Evolutionary conservation across 2,329 filamentous ascomycete genomes (phyloP), one percentile per base, ranked within the genome.

Genomic region (Aspergillus ibericus): DNA sequence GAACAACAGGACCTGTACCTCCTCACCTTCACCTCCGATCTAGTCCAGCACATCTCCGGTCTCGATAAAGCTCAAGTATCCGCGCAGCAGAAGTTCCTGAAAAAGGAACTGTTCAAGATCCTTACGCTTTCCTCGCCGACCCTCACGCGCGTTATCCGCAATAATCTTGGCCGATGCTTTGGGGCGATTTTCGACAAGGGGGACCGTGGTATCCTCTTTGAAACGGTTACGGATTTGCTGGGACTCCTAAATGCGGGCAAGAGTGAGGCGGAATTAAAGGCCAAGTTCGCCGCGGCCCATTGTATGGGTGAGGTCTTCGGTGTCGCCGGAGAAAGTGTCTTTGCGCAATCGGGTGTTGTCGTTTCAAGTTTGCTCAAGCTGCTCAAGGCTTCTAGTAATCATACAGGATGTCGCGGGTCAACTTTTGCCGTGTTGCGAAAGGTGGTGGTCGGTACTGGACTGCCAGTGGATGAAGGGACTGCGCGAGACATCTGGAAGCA

Each of bases 1-100:
- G 95, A 99, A 78, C 95, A 99, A 75, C 95, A 99, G 77, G 93
- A 97, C 70, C 85, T 99, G 12, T 96, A 95, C 75, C 85, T 99
- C 62, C 83, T 99, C 60, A 96, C 88, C 25, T 97, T 96, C 72
- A 89, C 93, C 35, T 89, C 92, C 27, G 86, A 89, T 60, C 83
- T 99, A 56, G 88, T 87, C 62, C 89, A 89, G 66, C 90, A 97
- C 82, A 90, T 96, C 46, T 80, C 80, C 15, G 64, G 65, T 16
- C 84, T 98, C 48, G 85, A 87, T 54, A 82, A 87, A 61, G 91
- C 96, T 66, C 90, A 90, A 71, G 90, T 93, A 66, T 93, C 91
- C 20, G 85, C 90, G 12, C 90, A 97, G 78, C 95, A 99, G 76
- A 87, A 92, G 68, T 91, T 91, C 73, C 83, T 99, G 68, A 97